Evolutionary conservation across 176 grass and related monocot genomes (phyloP).

Genomic region (Juncus effusus): DNA sequence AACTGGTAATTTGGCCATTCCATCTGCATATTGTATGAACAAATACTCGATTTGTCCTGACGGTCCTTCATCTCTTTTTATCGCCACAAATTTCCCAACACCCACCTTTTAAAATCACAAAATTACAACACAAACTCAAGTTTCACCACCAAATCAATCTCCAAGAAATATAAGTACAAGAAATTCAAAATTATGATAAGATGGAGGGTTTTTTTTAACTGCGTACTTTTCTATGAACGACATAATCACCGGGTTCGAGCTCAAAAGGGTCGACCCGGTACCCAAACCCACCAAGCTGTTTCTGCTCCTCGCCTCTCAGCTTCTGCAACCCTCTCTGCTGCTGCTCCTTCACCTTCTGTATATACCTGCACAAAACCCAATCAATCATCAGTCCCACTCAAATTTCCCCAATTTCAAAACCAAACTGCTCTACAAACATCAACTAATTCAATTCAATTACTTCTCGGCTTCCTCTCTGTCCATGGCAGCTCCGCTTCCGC

Average conservation of each 20-base stretch:
- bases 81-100: slow-evolving; percentile 81
- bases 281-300: slow-evolving; percentile 56
- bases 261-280: slow-evolving; percentile 71
- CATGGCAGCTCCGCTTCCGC: slow-evolving; percentile 12
- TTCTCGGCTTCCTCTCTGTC: slow-evolving; percentile 58
- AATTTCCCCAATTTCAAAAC: too few species aligned
- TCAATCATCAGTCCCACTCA: too few species aligned
- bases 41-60: slow-evolving; percentile 51
- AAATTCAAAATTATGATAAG: neutral
- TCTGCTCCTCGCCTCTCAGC: slow-evolving; percentile 22
- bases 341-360: slow-evolving; percentile 28
- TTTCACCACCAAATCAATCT: neutral
- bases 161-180: neutral
- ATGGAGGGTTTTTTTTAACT: neutral
- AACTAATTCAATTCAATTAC: slow-evolving; percentile 31
- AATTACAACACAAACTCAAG: neutral
- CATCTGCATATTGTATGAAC: slow-evolving; percentile 81
- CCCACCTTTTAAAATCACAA: slow-evolving; percentile 39
- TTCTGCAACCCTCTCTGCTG: slow-evolving; percentile 19
- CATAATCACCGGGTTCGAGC: slow-evolving; percentile 72
- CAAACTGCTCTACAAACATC: too few species aligned
- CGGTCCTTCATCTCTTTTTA: slow-evolving; percentile 53
- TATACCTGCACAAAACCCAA: neutral
- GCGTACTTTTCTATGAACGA: slow-evolving; percentile 70
- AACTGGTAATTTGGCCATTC: slow-evolving; percentile 90